Evolutionary conservation across 768 basidiomycete species (phyloP).

Genomic region (Kwoniella bestiolae): DNA sequence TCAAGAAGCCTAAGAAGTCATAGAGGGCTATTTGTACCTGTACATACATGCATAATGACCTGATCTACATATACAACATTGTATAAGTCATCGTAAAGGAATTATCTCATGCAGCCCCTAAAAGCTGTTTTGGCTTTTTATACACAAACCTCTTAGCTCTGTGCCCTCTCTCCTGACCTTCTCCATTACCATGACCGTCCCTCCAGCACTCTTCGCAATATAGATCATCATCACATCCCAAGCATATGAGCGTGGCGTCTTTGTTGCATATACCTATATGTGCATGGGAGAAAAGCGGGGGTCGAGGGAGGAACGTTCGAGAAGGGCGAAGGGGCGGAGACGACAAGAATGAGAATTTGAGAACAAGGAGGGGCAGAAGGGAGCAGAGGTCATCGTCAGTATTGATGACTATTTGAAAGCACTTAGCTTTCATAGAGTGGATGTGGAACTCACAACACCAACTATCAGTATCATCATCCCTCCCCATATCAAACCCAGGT

Average conservation of each 20-base stretch:
- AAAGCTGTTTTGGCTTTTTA: conserved; percentile 11
- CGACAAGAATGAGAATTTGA: no score
- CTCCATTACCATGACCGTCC: conserved; percentile 39
- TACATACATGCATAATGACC: conserved; percentile 1
- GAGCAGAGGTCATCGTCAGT: background rate
- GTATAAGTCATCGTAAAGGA: background rate
- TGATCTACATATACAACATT: background rate
- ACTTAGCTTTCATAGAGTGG: background rate
- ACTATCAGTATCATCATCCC: conserved; percentile 45
- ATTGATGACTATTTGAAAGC: background rate
- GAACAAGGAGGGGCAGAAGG: background rate
- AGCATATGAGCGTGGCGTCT: conserved; percentile 44
- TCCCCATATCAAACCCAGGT: conserved; percentile 36
- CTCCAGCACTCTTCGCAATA: conserved; percentile 48
- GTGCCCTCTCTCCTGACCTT: conserved; percentile 41
- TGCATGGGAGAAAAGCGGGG: background rate
- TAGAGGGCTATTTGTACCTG: conserved; percentile 6
- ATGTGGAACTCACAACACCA: conserved; percentile 48
- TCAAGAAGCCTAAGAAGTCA: conserved; percentile 77
- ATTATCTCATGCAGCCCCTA: conserved; percentile 2
- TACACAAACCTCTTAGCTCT: conserved; percentile 32
- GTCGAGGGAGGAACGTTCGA: background rate
- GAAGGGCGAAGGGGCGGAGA: background rate
- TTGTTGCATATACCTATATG: conserved; percentile 47
- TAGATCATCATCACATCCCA: conserved; percentile 45